These are phyloP conservation scores for Eucalyptus erythrocorys DNA, from an alignment of 345 rosid species.

Conservation along the genomic window DNA sequence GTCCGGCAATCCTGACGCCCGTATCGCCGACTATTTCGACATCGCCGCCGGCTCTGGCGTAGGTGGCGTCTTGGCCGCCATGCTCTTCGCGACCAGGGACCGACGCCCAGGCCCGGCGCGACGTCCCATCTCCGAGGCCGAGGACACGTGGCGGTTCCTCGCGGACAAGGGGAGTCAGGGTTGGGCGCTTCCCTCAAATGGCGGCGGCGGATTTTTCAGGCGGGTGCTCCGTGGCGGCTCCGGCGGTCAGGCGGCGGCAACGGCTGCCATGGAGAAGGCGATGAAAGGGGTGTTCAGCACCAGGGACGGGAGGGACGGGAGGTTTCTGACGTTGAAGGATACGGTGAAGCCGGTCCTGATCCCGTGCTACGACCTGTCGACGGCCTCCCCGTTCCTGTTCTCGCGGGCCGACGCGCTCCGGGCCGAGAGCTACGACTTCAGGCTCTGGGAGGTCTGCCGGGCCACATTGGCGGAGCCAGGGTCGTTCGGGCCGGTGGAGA, in stretches of 20 bases:
- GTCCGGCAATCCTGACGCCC: conserved; percentile 79
- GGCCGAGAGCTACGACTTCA: conserved; percentile 3
- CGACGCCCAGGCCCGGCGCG: neutral
- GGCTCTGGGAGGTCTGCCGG: conserved; percentile 12
- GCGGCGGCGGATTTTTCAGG: conserved; percentile 20
- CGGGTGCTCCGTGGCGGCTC: conserved; percentile 26
- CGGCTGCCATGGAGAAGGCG: neutral
- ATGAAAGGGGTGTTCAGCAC: neutral
- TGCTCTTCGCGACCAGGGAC: conserved; percentile 75
- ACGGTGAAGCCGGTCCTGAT: conserved; percentile 8
- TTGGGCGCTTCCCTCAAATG: conserved; percentile 10
- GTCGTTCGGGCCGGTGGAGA: neutral
- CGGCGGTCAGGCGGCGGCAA: neutral
- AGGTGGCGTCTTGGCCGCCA: conserved; percentile 85
- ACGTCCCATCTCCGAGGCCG: conserved; percentile 67
- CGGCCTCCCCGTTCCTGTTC: conserved; percentile 7
- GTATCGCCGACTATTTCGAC: conserved; percentile 84
- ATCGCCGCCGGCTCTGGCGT: conserved; percentile 81
- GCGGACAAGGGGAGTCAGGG: conserved; percentile 46
- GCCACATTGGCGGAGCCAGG: conserved; percentile 9
- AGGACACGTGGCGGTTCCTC: conserved; percentile 80
- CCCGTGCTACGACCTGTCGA: conserved; percentile 8
- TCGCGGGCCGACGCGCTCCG: conserved; percentile 8
- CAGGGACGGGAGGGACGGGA: neutral
- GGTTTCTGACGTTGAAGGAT: conserved; percentile 5